A percentile compares a stretch with the other conserved stretches of the same genome.
Conservation (phyloP, 2,329 filamentous ascomycete species). For the Cadophora sp. region DNA sequence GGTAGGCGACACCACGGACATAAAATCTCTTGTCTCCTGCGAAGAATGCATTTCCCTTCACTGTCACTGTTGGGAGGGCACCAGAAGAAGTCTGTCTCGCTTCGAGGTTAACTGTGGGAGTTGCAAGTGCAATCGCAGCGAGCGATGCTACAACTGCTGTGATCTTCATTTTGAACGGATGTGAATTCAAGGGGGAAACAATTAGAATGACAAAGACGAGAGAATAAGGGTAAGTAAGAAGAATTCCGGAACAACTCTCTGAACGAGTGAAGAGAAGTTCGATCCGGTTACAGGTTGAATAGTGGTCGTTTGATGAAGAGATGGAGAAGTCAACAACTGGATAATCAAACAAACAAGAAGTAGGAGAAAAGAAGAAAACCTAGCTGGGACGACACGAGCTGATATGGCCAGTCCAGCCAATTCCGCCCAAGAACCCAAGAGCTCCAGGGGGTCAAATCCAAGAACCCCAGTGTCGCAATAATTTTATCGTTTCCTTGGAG, state of each 20-base stretch:
- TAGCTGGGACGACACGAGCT: neutral
- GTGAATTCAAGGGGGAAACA: neutral
- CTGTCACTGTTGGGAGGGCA: constrained; percentile 33
- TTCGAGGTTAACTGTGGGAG: constrained; percentile 27
- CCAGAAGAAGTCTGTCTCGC: constrained; percentile 32
- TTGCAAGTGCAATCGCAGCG: constrained; percentile 33
- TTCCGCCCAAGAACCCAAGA: constrained; percentile 9
- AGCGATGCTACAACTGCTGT: constrained; percentile 36
- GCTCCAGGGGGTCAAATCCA: constrained; percentile 3
- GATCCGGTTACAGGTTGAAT: constrained; percentile 15
- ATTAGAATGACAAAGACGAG: constrained; percentile 1
- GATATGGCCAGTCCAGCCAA: constrained; percentile 7
- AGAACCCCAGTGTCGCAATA: constrained; percentile 10
- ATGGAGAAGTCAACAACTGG: neutral
- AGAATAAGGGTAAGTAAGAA: neutral
- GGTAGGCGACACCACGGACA: constrained; percentile 69
- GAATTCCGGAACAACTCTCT: constrained; percentile 18
- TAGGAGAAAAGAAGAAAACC: neutral
- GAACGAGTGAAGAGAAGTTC: constrained; percentile 22
- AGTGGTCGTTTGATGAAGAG: neutral
- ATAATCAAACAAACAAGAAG: constrained; percentile 8
- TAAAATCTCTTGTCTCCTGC: constrained; percentile 53
- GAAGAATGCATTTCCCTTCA: constrained; percentile 46
- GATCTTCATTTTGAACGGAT: constrained; percentile 37
- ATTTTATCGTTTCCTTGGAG: constrained; percentile 10